Evolutionary conservation across 768 basidiomycete genomes (phyloP).

Genomic region (Jaapia argillacea): DNA sequence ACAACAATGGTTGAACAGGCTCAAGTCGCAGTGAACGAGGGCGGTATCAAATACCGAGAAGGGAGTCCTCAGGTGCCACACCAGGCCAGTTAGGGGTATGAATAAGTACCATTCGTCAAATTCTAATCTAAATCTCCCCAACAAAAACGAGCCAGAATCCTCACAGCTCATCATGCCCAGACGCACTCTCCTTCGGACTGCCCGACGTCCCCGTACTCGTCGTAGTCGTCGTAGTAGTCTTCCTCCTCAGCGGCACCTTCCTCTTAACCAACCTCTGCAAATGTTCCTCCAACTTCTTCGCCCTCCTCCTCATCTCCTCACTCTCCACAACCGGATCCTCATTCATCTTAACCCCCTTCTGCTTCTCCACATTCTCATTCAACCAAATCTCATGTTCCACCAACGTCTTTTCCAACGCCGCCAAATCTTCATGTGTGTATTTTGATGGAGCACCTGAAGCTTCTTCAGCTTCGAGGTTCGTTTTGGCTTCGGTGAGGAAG

Average conservation of each 20-base stretch:
- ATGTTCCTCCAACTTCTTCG: slow-evolving; percentile 70
- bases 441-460: slow-evolving; percentile 55
- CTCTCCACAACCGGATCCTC: slow-evolving; percentile 84
- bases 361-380: slow-evolving; percentile 69
- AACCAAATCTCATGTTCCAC: slow-evolving; percentile 83
- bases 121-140: no score
- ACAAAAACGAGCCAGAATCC: no score
- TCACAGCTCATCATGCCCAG: slow-evolving; percentile 15
- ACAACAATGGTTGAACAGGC: no score
- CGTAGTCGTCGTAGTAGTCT: slow-evolving; percentile 23
- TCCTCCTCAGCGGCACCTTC: slow-evolving; percentile 57
- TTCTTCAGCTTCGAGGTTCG: slow-evolving; percentile 62
- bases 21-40: no score
- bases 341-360: slow-evolving; percentile 61
- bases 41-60: no score
- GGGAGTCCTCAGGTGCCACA: no score
- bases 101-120: no score
- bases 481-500: slow-evolving; percentile 77
- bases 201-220: neutral
- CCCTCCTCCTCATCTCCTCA: slow-evolving; percentile 76
- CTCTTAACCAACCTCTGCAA: slow-evolving; percentile 59
- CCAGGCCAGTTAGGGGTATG: no score
- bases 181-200: slow-evolving; percentile 3
- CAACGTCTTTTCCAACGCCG: slow-evolving; percentile 63
- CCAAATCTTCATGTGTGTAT: slow-evolving; percentile 84